Conservation (phyloP, 1,284 basidiomycete genomes). For the Ganoderma resinaceum region DNA sequence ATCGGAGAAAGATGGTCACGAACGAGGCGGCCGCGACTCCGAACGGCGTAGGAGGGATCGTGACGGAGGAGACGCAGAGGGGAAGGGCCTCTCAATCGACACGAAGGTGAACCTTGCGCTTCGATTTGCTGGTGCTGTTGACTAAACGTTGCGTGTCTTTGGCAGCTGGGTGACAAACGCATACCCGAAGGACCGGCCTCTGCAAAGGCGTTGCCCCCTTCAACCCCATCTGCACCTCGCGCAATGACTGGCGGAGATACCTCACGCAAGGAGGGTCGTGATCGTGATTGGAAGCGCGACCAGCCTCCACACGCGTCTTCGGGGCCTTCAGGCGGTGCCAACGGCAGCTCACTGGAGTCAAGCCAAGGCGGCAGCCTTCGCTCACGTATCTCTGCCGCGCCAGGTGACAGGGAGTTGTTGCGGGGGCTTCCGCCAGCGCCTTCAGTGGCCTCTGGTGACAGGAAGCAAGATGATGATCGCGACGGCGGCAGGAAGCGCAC, state of each 20-base stretch:
- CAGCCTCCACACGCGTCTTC: constrained; percentile 28
- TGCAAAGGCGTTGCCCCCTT: constrained; percentile 58
- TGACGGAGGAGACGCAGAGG: constrained; percentile 55
- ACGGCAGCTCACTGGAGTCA: constrained; percentile 23
- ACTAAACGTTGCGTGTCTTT: not conserved
- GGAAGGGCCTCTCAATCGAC: constrained; percentile 48
- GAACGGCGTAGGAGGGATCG: constrained; percentile 73
- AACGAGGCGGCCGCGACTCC: constrained; percentile 63
- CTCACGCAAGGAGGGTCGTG: constrained; percentile 37
- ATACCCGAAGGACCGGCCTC: constrained; percentile 56
- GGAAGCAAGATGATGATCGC: constrained; percentile 61
- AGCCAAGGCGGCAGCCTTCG: constrained; percentile 56
- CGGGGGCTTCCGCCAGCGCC: constrained; percentile 48
- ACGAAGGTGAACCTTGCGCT: constrained; percentile 60
- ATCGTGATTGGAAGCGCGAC: constrained; percentile 40
- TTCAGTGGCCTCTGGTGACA: constrained; percentile 21
- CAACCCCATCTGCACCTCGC: constrained; percentile 73
- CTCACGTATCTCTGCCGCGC: constrained; percentile 54
- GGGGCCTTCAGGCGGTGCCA: constrained; percentile 21
- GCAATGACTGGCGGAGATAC: constrained; percentile 57
- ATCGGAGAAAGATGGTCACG: constrained; percentile 75
- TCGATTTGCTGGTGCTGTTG: not conserved
- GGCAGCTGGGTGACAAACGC: constrained; percentile 61
- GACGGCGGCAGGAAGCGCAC: constrained; percentile 71
- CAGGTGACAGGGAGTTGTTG: constrained; percentile 53